Base-by-base conservation (phyloP, 352 stramenopile species). In the Globisporangium irregulare region DNA sequence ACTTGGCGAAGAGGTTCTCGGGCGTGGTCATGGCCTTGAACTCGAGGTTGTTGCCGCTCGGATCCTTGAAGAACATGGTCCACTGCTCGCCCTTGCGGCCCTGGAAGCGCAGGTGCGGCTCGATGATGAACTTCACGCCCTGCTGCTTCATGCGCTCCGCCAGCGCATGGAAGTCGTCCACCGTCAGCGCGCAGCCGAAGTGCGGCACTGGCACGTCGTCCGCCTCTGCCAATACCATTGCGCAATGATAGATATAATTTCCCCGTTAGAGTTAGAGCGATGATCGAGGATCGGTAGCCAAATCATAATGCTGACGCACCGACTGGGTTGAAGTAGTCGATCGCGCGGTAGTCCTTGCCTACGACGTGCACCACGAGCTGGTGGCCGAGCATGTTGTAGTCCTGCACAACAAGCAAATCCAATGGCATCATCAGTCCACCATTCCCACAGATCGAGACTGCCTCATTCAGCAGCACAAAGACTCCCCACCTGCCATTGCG, bases 11-110 rank as follows among this genome's bases (percentile, higher is more conserved):
- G 18, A 99, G 77, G 76, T 99, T 99, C 57, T 97, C 89, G 22
- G 91, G 86, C 43, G 92, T 98, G 8, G 94, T 98, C 97, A 99
- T 99, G 59, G 95, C 94, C 76, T 99, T 99, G 81, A 99, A 99
- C 81, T 99, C 97, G 9, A 99, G 86, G 78, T 98, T 99, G 78
- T 99, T 99, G 64, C 93, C 94, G 67, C 85, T 97, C 15, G 96
- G 96, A 71, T 98, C 93, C 74, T 99, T 99, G 82, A 99, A 99
- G 78, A 99, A 99, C 97, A 99, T 99, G 41, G 97, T 99, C 90
- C 91, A 99, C 73, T 99, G 97, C 75, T 99, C 98, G 8, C 97
- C 97, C 62, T 97, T 97, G 68, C 87, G 81, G 25, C 93, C 96
- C 51, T 92, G 61, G 70, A 99, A 99, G 66, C 97, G 84, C 48